These are phyloP conservation scores for Anthracocystis setariae DNA, from an alignment of 1,284 basidiomycete species.

Conservation along the genomic window DNA sequence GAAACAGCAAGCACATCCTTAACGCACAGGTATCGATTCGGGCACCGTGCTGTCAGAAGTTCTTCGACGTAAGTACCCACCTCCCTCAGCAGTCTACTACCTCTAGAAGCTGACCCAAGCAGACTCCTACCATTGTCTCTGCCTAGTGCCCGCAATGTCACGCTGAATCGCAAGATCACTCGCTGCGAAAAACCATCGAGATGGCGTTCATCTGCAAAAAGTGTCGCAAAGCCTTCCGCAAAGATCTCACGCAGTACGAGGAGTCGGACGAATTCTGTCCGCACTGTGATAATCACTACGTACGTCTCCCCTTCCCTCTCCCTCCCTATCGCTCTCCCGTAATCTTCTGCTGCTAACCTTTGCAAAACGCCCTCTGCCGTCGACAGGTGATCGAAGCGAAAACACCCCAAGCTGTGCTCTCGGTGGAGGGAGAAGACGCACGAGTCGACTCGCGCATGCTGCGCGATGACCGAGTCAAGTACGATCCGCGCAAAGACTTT, in stretches of 20 bases:
- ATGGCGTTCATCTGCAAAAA: slow-evolving; percentile 97
- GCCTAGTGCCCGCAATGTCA: slow-evolving; percentile 85
- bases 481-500: slow-evolving; percentile 72
- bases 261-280: slow-evolving; percentile 98
- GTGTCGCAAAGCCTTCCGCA: slow-evolving; percentile 95
- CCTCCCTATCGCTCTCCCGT: not conserved
- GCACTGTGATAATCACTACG: slow-evolving; percentile 97
- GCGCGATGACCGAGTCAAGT: slow-evolving; percentile 76
- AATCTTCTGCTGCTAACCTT: not conserved
- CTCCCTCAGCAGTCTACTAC: too few relatives aligned
- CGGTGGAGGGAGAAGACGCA: slow-evolving; percentile 89
- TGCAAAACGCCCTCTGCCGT: not conserved
- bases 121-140: too few relatives aligned
- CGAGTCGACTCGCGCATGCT: slow-evolving; percentile 83
- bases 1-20: slow-evolving; percentile 65
- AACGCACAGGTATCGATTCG: slow-evolving; percentile 66
- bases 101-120: too few relatives aligned
- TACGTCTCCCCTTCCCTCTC: slow-evolving; percentile 64
- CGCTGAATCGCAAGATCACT: slow-evolving; percentile 81
- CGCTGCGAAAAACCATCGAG: slow-evolving; percentile 80
- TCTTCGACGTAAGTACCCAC: slow-evolving; percentile 61
- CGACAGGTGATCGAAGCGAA: slow-evolving; percentile 89
- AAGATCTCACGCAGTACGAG: slow-evolving; percentile 89
- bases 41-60: slow-evolving; percentile 66
- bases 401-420: slow-evolving; percentile 83